Evolutionary conservation across 2,329 filamentous ascomycete species (phyloP), one percentile per base, ranked within the genome.

Genomic region (Paecilomyces sp.): DNA sequence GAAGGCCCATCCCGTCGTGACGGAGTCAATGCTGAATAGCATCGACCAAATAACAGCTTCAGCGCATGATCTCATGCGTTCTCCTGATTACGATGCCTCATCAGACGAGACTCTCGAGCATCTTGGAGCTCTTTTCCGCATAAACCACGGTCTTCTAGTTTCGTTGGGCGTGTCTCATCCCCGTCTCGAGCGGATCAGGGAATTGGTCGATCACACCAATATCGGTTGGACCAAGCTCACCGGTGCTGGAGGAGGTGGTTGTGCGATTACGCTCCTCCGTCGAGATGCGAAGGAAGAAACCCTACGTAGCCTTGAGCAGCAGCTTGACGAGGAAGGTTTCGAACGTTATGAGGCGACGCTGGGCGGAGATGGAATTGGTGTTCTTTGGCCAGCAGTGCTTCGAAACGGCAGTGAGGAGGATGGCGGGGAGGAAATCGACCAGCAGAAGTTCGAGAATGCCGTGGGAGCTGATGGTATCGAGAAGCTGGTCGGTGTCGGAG

Each of bases 161-260:
- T 88, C 92, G 0, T 80, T 99, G 2, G 94, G 94, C 7, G 94
- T 97, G 30, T 97, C 92, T 1, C 94, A 99, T 74, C 95, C 94
- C 0, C 88, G 92, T 54, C 82, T 99, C 28, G 94, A 99, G 77
- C 86, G 93, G 33, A 87, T 99, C 66, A 87, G 94, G 63, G 93
- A 96, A 76, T 80, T 99, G 28, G 89, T 96, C 55, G 93, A 99
- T 66, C 87, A 94, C 67, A 85, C 91, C 59, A 89, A 88, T 50
- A 89, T 97, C 59, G 94, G 94, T 31, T 99, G 92, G 92, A 97
- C 94, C 12, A 99, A 99, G 74, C 83, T 99, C 60, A 99, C 94
- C 0, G 94, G 94, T 34, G 94, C 94, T 1, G 94, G 94, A 24
- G 95, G 94, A 12, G 95, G 94, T 59, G 94, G 94, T 2, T 97